Percentiles rank a stretch among this genome's conserved stretches.
Conservation (phyloP, 148 eudicot species). For the Suaeda aralocaspica region DNA sequence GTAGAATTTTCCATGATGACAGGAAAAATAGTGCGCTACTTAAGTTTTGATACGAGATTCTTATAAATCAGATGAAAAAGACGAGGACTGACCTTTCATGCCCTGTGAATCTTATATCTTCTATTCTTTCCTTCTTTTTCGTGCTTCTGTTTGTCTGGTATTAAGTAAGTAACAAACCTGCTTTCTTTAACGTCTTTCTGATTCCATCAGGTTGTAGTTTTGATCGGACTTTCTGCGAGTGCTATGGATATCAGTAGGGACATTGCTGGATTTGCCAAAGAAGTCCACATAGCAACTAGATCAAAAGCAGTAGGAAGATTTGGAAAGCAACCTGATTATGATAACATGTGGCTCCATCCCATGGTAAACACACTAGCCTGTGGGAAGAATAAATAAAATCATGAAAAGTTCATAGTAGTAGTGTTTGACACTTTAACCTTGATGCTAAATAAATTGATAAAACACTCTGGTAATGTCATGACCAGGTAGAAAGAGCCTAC, state of each 20-base stretch:
- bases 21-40: too few species aligned
- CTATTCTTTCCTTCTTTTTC: too few species aligned
- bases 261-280: constrained; percentile 56
- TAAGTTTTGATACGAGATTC: too few species aligned
- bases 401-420: neutral
- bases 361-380: constrained; percentile 44
- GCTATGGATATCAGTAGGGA: constrained; percentile 69
- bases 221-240: constrained; percentile 77
- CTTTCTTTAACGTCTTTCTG: neutral
- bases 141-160: too few species aligned
- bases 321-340: constrained; percentile 37
- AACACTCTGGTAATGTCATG: constrained; percentile 12
- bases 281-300: constrained; percentile 74
- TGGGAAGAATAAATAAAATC: neutral
- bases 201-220: constrained; percentile 58
- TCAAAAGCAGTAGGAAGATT: constrained; percentile 25
- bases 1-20: too few species aligned
- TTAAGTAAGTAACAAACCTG: too few species aligned
- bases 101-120: too few species aligned
- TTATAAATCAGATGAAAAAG: too few species aligned
- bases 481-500: constrained; percentile 59
- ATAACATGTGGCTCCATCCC: constrained; percentile 71
- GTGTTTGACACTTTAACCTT: constrained; percentile 2
- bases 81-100: too few species aligned
- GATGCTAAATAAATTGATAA: constrained; percentile 10